These are phyloP conservation scores for Zhuliangozyma blackwelliae DNA, from an alignment of 1,139 yeast genomes.

Conservation along the genomic window DNA sequence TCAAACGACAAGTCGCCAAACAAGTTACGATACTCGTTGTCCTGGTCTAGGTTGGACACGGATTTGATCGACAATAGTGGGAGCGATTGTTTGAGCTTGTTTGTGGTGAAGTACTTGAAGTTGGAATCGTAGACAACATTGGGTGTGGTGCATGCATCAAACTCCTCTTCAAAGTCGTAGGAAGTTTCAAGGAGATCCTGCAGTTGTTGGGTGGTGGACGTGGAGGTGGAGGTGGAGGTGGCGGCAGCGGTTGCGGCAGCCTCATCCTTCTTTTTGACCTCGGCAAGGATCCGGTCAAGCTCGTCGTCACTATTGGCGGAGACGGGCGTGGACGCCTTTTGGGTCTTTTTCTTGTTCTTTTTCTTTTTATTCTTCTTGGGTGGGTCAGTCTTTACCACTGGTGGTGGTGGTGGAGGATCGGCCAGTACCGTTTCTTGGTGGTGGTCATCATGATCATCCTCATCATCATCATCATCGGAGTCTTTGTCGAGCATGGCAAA, in stretches of 20 bases:
- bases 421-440: background rate
- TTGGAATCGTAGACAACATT: slow-evolving; percentile 40
- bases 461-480: slow-evolving; percentile 29
- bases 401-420: slow-evolving; percentile 3
- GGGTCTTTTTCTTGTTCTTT: slow-evolving; percentile 12
- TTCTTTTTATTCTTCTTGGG: slow-evolving; percentile 14
- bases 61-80: slow-evolving; percentile 42
- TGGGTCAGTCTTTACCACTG: slow-evolving; percentile 4
- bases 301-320: slow-evolving; percentile 36
- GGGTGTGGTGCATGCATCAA: slow-evolving; percentile 31
- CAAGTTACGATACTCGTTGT: slow-evolving; percentile 65
- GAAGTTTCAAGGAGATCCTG: slow-evolving; percentile 19
- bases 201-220: slow-evolving; percentile 1
- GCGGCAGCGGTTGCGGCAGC: slow-evolving; percentile 3
- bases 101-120: slow-evolving; percentile 42
- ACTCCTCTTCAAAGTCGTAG: slow-evolving; percentile 29
- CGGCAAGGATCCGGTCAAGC: slow-evolving; percentile 36
- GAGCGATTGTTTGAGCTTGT: slow-evolving; percentile 33
- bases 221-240: too few relatives aligned
- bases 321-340: slow-evolving; percentile 18
- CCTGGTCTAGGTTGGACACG: slow-evolving; percentile 67
- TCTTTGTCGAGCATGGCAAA: slow-evolving; percentile 50
- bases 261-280: slow-evolving; percentile 28
- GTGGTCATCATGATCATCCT: slow-evolving; percentile 10
- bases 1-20: slow-evolving; percentile 73